phyloP scores from a whole-genome alignment of 2,329 filamentous ascomycete species.

The Fusarium sp. region DNA sequence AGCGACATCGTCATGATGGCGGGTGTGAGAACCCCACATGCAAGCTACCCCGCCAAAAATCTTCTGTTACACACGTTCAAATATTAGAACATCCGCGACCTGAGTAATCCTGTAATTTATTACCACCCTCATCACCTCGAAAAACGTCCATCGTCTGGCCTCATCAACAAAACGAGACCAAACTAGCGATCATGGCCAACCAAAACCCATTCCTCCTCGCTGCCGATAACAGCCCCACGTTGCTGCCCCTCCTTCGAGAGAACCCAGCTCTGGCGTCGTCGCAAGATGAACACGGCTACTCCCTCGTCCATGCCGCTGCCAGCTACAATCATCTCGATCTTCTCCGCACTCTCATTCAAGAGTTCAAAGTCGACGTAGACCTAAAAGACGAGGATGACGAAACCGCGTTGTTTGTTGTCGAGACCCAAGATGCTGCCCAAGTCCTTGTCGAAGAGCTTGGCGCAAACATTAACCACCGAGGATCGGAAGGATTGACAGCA shows the following conservation, averaged over 20 bases:
- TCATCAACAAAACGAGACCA: neutral
- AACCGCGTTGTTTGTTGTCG: conserved; percentile 94
- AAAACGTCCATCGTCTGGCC: too few relatives aligned
- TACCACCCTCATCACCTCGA: neutral
- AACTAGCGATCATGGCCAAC: conserved; percentile 24
- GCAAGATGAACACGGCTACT: conserved; percentile 95
- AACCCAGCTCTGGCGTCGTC: conserved; percentile 82
- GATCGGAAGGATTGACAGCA: conserved; percentile 84
- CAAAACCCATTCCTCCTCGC: conserved; percentile 81
- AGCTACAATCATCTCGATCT: conserved; percentile 92
- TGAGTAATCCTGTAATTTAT: neutral
- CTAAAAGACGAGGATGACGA: conserved; percentile 92
- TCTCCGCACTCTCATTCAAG: conserved; percentile 80
- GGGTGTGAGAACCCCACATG: conserved; percentile 11
- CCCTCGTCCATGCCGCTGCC: conserved; percentile 90
- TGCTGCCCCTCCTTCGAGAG: conserved; percentile 81
- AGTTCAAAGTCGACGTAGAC: conserved; percentile 85
- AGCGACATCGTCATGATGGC: conserved; percentile 1
- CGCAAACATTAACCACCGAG: conserved; percentile 75
- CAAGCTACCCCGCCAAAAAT: conserved; percentile 43
- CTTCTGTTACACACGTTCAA: conserved; percentile 3
- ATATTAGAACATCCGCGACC: neutral
- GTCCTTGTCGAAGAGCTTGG: conserved; percentile 87
- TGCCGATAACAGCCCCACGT: conserved; percentile 82
- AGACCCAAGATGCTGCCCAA: conserved; percentile 83